Evolutionary conservation across 495 filamentous ascomycete genomes (phyloP), one percentile per base, ranked within the genome.

Genomic region (Collariella sp.): DNA sequence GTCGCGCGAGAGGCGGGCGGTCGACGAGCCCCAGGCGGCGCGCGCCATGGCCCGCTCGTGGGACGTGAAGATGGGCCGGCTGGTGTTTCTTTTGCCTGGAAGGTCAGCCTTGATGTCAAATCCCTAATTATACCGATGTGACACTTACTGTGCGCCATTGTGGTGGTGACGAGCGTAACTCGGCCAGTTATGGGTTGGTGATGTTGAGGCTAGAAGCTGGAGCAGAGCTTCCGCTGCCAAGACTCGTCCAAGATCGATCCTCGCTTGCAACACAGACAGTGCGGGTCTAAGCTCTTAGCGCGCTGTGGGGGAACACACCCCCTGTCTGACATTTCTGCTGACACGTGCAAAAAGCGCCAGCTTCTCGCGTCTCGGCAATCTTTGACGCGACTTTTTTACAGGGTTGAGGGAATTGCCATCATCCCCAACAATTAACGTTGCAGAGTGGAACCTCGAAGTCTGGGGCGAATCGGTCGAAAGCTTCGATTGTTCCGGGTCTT

Each of bases 1-100:
- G 64, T 98, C 93, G 59, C 93, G 86, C 41, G 81, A 82, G 33
- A 98, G 88, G 45, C 88, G 87, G n/a, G 89, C 88, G 31, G 83
- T 78, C 57, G 85, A 88, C 7, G 85, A 80, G 64, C 84, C 84
- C 87, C 94, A 98, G 50, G 81, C 79, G 20, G 78, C 71, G 63
- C 87, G 86, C 33, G 95, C 84, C 34, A 88, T 81, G 52, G 76
- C 76, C 45, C 93, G 85, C 72, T 98, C 93, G 71, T 96, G 83
- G 46, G 91, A 84, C 54, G 93, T 97, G 76, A 96, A 98, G 70
- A 96, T 88, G 18, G 93, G 85, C 40, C 95, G 87, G 52, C 91
- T 94, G 46, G 93, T 96, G 75, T 98, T 96, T 58, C 91, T 85
- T 78, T 96, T 96, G 68, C 83, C 82, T 85, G 59, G 29, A 35